Conservation (phyloP, 495 filamentous ascomycete genomes). For the Entonaema liquescens region DNA sequence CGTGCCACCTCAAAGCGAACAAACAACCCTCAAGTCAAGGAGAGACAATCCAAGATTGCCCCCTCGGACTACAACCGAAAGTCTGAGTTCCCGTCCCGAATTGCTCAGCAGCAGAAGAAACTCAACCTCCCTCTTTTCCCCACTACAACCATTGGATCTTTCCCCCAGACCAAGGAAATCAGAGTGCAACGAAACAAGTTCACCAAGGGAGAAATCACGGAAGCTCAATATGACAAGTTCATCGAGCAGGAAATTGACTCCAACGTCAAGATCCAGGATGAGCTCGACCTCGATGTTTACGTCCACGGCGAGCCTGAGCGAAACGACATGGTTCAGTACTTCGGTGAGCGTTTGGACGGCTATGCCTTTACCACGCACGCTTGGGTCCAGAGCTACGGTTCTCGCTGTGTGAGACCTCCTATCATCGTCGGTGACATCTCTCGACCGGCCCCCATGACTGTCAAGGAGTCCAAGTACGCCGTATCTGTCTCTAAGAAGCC, state of each 20-base stretch:
- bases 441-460: slow-evolving; percentile 94
- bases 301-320: slow-evolving; percentile 99
- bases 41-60: slow-evolving; percentile 87
- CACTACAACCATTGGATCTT: slow-evolving; percentile 98
- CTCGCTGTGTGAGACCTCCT: slow-evolving; percentile 95
- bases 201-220: slow-evolving; percentile 95
- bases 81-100: slow-evolving; percentile 82
- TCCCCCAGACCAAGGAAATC: slow-evolving; percentile 99
- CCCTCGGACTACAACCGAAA: slow-evolving; percentile 88
- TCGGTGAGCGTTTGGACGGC: slow-evolving; percentile 94
- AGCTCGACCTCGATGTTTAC: slow-evolving; percentile 93
- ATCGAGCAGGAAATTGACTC: slow-evolving; percentile 97
- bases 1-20: slow-evolving; percentile 91
- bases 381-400: slow-evolving; percentile 98
- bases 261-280: slow-evolving; percentile 94
- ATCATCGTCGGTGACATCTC: slow-evolving; percentile 99
- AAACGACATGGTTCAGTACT: slow-evolving; percentile 99
- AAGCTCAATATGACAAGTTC: slow-evolving; percentile 93
- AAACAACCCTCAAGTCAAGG: slow-evolving; percentile 96
- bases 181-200: slow-evolving; percentile 95
- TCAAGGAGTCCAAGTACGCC: slow-evolving; percentile 99
- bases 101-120: slow-evolving; percentile 82
- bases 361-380: slow-evolving; percentile 99
- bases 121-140: slow-evolving; percentile 96
- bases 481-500: slow-evolving; percentile 95